Percentiles rank a stretch among this genome's conserved stretches.
These are phyloP conservation scores for Fusarium abutilonis DNA, from an alignment of 2,329 filamentous ascomycete genomes.

Conservation along the genomic window DNA sequence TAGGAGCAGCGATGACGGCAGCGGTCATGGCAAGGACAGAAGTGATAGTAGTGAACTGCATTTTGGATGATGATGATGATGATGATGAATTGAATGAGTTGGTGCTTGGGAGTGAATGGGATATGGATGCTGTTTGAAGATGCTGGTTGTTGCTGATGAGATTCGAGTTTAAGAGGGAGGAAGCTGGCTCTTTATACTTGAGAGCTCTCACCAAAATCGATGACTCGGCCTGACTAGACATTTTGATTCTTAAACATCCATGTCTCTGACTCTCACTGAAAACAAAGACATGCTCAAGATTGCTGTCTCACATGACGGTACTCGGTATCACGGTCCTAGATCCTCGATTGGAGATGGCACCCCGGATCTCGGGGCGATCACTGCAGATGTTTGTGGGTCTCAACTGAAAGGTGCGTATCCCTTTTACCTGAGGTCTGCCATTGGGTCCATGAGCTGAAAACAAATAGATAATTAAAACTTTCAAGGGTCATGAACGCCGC, in stretches of 20 bases:
- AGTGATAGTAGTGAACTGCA: constrained; percentile 32
- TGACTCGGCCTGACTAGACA: not conserved
- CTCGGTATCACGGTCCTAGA: not conserved
- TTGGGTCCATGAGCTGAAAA: not conserved
- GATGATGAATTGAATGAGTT: constrained; percentile 1
- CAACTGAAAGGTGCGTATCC: not conserved
- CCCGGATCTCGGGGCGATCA: constrained; percentile 4
- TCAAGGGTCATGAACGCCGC: not conserved
- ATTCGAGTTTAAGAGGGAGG: constrained; percentile 2
- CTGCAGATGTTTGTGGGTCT: not conserved
- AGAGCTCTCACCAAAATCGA: not conserved
- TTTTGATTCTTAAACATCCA: not conserved
- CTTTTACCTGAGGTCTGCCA: not conserved
- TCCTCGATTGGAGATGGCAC: not conserved
- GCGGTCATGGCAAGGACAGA: constrained; percentile 25
- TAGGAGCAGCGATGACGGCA: constrained; percentile 23
- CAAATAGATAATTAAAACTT: not conserved
- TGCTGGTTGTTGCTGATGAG: constrained; percentile 24
- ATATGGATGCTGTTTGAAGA: not conserved
- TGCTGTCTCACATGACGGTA: not conserved
- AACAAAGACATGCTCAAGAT: not conserved
- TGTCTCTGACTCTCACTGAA: not conserved
- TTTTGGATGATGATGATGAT: constrained; percentile 10
- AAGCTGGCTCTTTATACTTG: constrained; percentile 21
- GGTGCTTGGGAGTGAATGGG: not conserved